Base-by-base conservation (phyloP, 2,329 filamentous ascomycete genomes). In the Didymellaceae sp. region DNA sequence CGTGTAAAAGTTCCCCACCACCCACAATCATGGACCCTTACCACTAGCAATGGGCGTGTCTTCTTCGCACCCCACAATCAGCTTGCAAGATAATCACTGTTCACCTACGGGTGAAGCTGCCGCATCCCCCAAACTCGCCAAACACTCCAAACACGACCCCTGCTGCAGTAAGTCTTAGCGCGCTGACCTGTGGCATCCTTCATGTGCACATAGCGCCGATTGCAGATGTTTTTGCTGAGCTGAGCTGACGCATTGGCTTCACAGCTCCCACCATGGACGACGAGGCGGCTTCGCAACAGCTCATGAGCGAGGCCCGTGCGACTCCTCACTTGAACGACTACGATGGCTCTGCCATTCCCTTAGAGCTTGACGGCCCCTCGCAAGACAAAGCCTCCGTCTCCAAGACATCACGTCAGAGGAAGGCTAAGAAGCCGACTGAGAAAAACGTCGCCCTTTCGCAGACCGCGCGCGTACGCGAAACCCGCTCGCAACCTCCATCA, bases 241-340 rank as follows among this genome's bases (percentile, higher is more conserved):
- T 28, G 30, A 10, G 45, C 59, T 63, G 30, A 62, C 52, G 21
- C 31, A 33, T 54, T 45, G 43, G 22, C 25, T 22, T 5, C 10
- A n/a, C 28, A 63, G 62, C 43, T 28, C 57, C 61, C 1, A 45
- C 46, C 2, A 58, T 58, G 53, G 62, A 65, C 40, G 57, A 63
- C 44, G 28, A 55, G 20, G 54, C 55, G 9, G 62, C 62, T 6
- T 58, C 57, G 20, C 57, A 59, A 43, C 62, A 65, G 24, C 59
- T 65, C 25, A 52, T 61, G 26, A 57, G 51, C 30, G 62, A 63
- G 37, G 55, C 40, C 26, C 40, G 33, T 41, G 50, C 21, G 6
- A 25, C 45, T 17, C 10, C 45, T 7, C 43, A 45, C 25, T 39
- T 25, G 13, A 22, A 35, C 13, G 16, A 38, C 31, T 21, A 45